Evolutionary conservation across 2,329 filamentous ascomycete species (phyloP).

Genomic region (Sclerotinia sclerotiorum): DNA sequence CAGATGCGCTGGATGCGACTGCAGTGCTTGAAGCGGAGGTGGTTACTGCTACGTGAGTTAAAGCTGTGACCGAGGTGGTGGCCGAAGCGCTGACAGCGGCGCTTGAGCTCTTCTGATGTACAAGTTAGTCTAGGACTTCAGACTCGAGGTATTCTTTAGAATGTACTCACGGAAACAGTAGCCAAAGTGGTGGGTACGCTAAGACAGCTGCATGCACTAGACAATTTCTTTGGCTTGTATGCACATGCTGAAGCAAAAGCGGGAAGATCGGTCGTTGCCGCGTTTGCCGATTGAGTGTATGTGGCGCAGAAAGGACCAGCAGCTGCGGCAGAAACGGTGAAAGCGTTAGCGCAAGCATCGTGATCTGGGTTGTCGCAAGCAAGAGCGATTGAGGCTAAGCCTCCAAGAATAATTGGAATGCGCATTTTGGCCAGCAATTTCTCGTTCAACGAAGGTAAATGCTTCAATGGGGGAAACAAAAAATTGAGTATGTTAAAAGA

Average conservation of each 20-base stretch:
- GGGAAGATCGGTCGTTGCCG: conserved; percentile 22
- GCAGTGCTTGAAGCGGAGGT: neutral
- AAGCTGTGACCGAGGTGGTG: neutral
- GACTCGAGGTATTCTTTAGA: neutral
- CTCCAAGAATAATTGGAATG: conserved; percentile 26
- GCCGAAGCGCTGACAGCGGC: neutral
- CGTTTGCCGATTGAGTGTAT: conserved; percentile 23
- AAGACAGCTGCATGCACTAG: conserved; percentile 30
- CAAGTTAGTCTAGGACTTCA: neutral
- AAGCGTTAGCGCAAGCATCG: conserved; percentile 27
- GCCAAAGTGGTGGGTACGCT: conserved; percentile 6
- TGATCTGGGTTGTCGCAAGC: conserved; percentile 26
- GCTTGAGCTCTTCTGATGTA: neutral
- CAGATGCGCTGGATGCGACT: neutral
- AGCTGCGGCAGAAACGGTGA: neutral
- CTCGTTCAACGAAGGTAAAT: conserved; percentile 6
- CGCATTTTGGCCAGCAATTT: conserved; percentile 26
- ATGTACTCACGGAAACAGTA: conserved; percentile 1
- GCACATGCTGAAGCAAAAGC: conserved; percentile 24
- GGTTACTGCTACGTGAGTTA: neutral
- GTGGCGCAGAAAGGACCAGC: conserved; percentile 26
- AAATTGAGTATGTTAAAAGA: neutral
- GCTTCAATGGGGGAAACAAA: neutral
- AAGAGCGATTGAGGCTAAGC: conserved; percentile 25
- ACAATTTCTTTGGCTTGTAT: conserved; percentile 27